phyloP scores from a whole-genome alignment of 2,329 filamentous ascomycete genomes.

The Cercospora zeina region DNA sequence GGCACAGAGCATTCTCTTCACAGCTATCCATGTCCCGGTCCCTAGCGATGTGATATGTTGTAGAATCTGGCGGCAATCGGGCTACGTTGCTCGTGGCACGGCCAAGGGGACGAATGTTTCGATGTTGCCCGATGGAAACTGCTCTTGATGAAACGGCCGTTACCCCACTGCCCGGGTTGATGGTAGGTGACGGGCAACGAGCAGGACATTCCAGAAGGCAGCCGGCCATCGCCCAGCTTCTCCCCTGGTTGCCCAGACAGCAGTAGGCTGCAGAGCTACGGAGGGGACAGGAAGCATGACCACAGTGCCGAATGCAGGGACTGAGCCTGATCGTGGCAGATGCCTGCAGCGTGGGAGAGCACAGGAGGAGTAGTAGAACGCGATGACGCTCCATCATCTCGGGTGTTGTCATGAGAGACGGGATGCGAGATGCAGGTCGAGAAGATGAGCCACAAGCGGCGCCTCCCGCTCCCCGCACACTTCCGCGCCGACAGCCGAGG shows the following conservation, averaged over 20 bases:
- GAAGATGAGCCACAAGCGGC: neutral
- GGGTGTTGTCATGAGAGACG: conserved; percentile 9
- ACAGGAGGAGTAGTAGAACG: neutral
- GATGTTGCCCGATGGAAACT: too few relatives aligned
- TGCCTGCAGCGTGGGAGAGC: neutral
- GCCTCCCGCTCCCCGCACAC: neutral
- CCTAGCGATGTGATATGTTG: too few relatives aligned
- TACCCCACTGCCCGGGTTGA: neutral
- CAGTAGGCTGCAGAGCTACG: neutral
- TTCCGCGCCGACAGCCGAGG: neutral
- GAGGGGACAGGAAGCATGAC: neutral
- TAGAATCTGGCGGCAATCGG: too few relatives aligned
- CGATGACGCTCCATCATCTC: conserved; percentile 10
- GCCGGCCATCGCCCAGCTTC: neutral
- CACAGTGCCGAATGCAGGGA: neutral
- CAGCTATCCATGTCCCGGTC: too few relatives aligned
- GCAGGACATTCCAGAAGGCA: neutral
- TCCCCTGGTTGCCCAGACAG: neutral
- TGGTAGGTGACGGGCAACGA: neutral
- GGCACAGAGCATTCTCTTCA: too few relatives aligned
- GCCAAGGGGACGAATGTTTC: too few relatives aligned
- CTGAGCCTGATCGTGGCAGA: neutral
- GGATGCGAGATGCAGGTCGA: neutral
- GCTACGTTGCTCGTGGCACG: too few relatives aligned
- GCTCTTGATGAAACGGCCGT: neutral